A percentile compares a stretch with the other conserved stretches of the same genome.
Conservation (phyloP, 306 rosid species). For the Begonia loranthoides region DNA sequence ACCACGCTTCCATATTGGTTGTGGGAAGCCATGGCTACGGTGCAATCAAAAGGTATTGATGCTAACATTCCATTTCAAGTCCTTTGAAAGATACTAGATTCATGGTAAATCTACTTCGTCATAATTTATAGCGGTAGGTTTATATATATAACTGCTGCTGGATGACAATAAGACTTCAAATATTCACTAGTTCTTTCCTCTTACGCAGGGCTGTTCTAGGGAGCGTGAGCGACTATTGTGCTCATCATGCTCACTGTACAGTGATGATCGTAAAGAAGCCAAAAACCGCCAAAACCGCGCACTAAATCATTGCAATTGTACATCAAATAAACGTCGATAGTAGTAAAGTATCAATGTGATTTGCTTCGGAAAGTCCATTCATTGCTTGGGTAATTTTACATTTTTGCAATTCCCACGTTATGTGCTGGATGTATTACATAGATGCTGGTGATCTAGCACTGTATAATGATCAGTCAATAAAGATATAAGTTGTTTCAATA, state of each 20-base stretch:
- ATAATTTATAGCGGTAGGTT: background rate
- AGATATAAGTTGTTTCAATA: no score
- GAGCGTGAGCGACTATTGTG: constrained; percentile 1
- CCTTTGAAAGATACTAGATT: background rate
- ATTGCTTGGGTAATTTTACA: no score
- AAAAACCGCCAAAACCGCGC: no score
- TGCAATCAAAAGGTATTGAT: constrained; percentile 45
- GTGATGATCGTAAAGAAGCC: background rate
- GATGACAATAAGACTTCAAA: background rate
- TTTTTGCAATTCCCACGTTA: no score
- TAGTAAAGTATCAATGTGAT: no score
- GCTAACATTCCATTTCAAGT: background rate
- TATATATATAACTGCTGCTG: background rate
- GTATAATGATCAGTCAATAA: no score
- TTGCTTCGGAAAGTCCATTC: no score
- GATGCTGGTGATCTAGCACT: no score
- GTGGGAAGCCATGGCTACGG: constrained; percentile 41
- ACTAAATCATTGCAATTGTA: no score
- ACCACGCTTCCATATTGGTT: constrained; percentile 23
- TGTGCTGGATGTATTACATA: no score
- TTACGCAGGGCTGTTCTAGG: constrained; percentile 1
- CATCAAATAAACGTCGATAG: no score
- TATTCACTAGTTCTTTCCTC: background rate
- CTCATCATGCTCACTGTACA: background rate
- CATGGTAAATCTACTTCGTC: background rate